phyloP scores from a whole-genome alignment of 1,284 basidiomycete genomes.

The Gymnopus androsaceus region DNA sequence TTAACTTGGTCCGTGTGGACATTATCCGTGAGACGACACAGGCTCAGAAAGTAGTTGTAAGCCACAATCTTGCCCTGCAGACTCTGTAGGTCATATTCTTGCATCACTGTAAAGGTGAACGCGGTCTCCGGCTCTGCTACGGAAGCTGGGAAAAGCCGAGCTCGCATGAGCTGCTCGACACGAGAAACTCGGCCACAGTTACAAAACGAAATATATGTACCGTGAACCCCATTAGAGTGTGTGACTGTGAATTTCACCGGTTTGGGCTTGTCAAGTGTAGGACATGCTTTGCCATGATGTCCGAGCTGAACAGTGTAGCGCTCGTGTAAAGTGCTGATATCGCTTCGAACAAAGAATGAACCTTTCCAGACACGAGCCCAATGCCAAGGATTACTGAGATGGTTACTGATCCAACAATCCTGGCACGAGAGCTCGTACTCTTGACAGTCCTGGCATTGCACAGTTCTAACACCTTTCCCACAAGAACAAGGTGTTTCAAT shows the following conservation, averaged over 20 bases:
- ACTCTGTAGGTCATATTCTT: slow-evolving; percentile 8
- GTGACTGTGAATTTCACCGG: background rate
- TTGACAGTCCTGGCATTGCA: slow-evolving; percentile 8
- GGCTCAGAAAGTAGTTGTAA: slow-evolving; percentile 4
- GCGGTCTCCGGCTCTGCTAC: background rate
- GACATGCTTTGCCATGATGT: background rate
- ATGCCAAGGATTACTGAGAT: slow-evolving; percentile 1
- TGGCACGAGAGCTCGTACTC: background rate
- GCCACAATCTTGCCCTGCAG: slow-evolving; percentile 3
- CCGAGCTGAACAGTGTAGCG: background rate
- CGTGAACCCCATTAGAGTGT: slow-evolving; percentile 10
- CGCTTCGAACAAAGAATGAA: background rate
- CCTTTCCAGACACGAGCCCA: slow-evolving; percentile 12
- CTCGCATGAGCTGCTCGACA: slow-evolving; percentile 1
- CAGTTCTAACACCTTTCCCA: background rate
- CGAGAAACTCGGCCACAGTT: background rate
- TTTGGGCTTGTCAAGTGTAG: background rate
- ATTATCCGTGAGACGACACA: slow-evolving; percentile 10
- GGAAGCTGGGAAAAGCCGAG: slow-evolving; percentile 9
- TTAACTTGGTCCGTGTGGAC: slow-evolving; percentile 15
- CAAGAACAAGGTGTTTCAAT: background rate
- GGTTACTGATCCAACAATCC: background rate
- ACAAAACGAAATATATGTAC: slow-evolving; percentile 3
- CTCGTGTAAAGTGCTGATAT: slow-evolving; percentile 1
- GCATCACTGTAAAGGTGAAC: slow-evolving; percentile 11